These are phyloP conservation scores for Anthracocystis walkeri DNA, from an alignment of 1,284 basidiomycete genomes.

Conservation along the genomic window DNA sequence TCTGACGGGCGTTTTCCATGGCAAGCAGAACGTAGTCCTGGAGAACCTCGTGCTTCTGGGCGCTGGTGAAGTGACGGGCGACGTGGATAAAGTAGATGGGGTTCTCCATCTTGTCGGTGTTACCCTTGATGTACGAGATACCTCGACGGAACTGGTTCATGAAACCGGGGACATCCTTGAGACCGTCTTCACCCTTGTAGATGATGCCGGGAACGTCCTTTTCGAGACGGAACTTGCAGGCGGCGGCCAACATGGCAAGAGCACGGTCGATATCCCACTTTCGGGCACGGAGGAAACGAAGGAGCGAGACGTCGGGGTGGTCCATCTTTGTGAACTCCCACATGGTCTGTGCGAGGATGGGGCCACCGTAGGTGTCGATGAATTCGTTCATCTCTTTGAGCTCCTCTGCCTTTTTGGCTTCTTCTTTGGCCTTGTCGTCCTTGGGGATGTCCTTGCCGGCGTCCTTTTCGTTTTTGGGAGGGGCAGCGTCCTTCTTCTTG, in stretches of 20 bases:
- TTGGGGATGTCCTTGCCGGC: slow-evolving; percentile 64
- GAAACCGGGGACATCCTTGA: slow-evolving; percentile 68
- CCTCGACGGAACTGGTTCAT: slow-evolving; percentile 69
- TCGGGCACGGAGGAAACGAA: slow-evolving; percentile 69
- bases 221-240: slow-evolving; percentile 69
- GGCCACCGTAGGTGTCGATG: slow-evolving; percentile 67
- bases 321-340: slow-evolving; percentile 67
- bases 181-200: slow-evolving; percentile 67
- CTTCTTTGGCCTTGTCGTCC: slow-evolving; percentile 67
- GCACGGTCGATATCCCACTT: slow-evolving; percentile 69
- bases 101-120: slow-evolving; percentile 63
- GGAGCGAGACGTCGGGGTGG: slow-evolving; percentile 64
- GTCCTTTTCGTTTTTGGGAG: slow-evolving; percentile 47
- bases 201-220: slow-evolving; percentile 67
- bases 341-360: slow-evolving; percentile 57
- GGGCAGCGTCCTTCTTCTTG: slow-evolving; percentile 26
- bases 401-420: slow-evolving; percentile 63
- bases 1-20: slow-evolving; percentile 65
- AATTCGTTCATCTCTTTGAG: slow-evolving; percentile 62
- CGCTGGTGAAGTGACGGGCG: slow-evolving; percentile 67
- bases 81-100: slow-evolving; percentile 70
- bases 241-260: slow-evolving; percentile 67
- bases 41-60: slow-evolving; percentile 67
- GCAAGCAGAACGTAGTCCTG: slow-evolving; percentile 68
- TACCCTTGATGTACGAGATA: slow-evolving; percentile 70